These are phyloP conservation scores for Fusarium udum DNA, from an alignment of 2,329 filamentous ascomycete genomes.

Conservation along the genomic window DNA sequence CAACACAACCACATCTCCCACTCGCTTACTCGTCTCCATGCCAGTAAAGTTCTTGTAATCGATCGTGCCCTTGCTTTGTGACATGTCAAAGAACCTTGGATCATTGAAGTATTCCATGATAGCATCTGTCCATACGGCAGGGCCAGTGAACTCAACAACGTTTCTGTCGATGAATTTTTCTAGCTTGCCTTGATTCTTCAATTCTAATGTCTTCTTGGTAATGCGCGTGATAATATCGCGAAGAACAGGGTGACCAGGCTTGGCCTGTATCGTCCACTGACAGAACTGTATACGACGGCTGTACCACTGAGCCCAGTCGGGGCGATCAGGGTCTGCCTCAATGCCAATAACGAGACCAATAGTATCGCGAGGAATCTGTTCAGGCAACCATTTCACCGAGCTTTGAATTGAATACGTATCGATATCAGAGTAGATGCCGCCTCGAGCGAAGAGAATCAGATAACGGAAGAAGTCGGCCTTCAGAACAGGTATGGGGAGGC, in stretches of 20 bases:
- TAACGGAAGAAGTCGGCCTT: constrained; percentile 85
- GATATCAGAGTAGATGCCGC: constrained; percentile 85
- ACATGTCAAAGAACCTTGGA: constrained; percentile 85
- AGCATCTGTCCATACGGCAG: constrained; percentile 91
- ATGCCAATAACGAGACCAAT: constrained; percentile 93
- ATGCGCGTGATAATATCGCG: constrained; percentile 88
- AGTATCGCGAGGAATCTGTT: constrained; percentile 76
- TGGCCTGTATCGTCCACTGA: constrained; percentile 98
- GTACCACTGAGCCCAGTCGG: constrained; percentile 96
- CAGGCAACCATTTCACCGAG: constrained; percentile 87
- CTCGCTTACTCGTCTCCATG: constrained; percentile 82
- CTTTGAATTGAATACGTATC: constrained; percentile 88
- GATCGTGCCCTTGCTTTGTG: constrained; percentile 74
- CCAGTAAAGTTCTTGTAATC: constrained; percentile 90
- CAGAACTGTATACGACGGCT: constrained; percentile 96
- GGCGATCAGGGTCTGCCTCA: constrained; percentile 92
- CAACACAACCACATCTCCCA: constrained; percentile 91
- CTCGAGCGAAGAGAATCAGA: constrained; percentile 70
- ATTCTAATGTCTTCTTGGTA: constrained; percentile 79
- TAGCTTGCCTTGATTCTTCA: constrained; percentile 75
- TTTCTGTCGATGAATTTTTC: constrained; percentile 69
- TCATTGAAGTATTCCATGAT: constrained; percentile 97
- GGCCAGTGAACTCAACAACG: constrained; percentile 93
- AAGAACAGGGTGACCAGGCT: constrained; percentile 91
- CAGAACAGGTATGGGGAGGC: constrained; percentile 77